Evolutionary conservation across 164 flowering plant species (phyloP).

Genomic region (Magnolia officinalis): DNA sequence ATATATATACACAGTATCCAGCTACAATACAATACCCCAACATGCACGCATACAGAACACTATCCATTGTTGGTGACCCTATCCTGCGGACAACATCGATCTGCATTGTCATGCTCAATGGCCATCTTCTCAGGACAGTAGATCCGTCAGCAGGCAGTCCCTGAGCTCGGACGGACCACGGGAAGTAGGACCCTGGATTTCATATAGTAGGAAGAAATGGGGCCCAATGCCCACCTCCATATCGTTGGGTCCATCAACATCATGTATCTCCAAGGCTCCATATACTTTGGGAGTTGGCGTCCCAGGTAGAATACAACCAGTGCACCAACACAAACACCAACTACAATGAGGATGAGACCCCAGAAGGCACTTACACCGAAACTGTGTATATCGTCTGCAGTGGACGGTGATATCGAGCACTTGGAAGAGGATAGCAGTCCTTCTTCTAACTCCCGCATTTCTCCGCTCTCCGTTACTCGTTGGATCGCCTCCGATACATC

Average conservation of each 20-base stretch:
- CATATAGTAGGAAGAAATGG: not conserved
- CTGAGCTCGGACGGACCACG: not conserved
- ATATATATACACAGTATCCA: no score
- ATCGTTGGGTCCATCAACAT: not conserved
- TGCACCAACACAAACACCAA: not conserved
- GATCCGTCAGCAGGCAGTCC: not conserved
- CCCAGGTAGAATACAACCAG: not conserved
- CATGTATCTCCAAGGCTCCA: not conserved
- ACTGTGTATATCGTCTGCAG: not conserved
- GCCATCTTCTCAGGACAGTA: not conserved
- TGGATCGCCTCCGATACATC: constrained; percentile 18
- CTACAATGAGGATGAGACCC: not conserved
- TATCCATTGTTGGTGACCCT: no score
- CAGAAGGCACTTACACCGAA: not conserved
- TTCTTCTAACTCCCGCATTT: constrained; percentile 7
- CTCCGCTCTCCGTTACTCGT: constrained; percentile 12
- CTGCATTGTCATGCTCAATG: not conserved
- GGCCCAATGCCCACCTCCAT: not conserved
- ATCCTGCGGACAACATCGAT: no score
- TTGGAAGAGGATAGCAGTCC: constrained; percentile 3
- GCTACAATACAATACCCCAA: no score
- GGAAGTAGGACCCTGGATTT: no score
- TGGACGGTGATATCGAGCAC: constrained; percentile 1
- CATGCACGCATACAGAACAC: no score
- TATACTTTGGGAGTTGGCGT: not conserved